Evolutionary conservation across 345 rosid species (phyloP).

Genomic region (Mercurialis annua): DNA sequence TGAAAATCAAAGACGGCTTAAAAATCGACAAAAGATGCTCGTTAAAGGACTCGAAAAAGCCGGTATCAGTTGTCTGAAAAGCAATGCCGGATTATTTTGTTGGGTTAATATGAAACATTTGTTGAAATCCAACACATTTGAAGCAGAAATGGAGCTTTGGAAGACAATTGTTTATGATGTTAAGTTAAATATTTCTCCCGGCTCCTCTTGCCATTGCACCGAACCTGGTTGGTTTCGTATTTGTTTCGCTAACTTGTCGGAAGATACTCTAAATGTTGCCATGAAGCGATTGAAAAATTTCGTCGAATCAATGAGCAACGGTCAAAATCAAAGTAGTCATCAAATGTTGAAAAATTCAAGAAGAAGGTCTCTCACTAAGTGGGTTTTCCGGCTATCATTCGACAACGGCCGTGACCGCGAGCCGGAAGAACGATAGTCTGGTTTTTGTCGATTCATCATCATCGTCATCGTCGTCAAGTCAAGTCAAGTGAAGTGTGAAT

Average conservation of each 20-base stretch:
- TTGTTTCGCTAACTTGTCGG: constrained; percentile 82
- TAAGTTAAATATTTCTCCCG: constrained; percentile 70
- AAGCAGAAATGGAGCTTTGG: constrained; percentile 80
- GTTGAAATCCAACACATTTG: constrained; percentile 60
- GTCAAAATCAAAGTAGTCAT: constrained; percentile 38
- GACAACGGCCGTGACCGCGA: constrained; percentile 46
- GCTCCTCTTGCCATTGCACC: constrained; percentile 73
- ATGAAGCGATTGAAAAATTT: constrained; percentile 55
- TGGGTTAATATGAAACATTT: constrained; percentile 86
- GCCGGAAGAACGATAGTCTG: constrained; percentile 60
- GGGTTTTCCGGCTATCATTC: constrained; percentile 82
- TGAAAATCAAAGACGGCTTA: constrained; percentile 58
- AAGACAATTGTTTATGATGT: constrained; percentile 73
- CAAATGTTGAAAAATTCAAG: constrained; percentile 47
- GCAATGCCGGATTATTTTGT: constrained; percentile 74
- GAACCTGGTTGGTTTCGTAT: constrained; percentile 87
- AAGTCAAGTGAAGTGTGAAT: constrained; percentile 11
- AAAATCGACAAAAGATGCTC: constrained; percentile 42
- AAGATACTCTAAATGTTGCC: constrained; percentile 54
- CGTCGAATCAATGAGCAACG: constrained; percentile 34
- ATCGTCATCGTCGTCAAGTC: no score
- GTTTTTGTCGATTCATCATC: constrained; percentile 3
- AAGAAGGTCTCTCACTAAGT: constrained; percentile 47
- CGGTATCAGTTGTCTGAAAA: constrained; percentile 51
- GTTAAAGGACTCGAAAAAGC: constrained; percentile 62